Evolutionary conservation across 306 rosid genomes (phyloP).

Genomic region (Pyrus bretschneideri): DNA sequence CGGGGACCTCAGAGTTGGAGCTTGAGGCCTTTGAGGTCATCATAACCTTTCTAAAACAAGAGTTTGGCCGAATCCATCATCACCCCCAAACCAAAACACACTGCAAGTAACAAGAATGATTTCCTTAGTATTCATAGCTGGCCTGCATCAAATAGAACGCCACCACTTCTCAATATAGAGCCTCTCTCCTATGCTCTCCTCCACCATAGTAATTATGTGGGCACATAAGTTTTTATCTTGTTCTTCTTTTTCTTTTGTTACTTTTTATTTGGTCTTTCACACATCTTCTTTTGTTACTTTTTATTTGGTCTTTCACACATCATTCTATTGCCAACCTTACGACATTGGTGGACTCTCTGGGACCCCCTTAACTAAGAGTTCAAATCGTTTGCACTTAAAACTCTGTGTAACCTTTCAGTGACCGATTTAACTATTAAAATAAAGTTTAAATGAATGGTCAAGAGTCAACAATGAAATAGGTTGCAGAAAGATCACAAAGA

Average conservation of each 20-base stretch:
- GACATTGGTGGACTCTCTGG: conserved; percentile 12
- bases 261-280: neutral
- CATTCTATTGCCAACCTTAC: conserved; percentile 49
- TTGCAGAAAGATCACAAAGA: too few relatives aligned
- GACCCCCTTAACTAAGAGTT: neutral
- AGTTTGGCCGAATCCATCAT: conserved; percentile 29
- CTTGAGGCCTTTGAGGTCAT: conserved; percentile 17
- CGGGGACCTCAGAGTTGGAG: conserved; percentile 9
- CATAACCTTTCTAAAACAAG: conserved; percentile 27
- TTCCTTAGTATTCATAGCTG: conserved; percentile 25
- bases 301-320: conserved; percentile 7
- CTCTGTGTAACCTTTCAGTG: too few relatives aligned
- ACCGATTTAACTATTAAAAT: too few relatives aligned
- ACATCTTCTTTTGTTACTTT: conserved; percentile 13
- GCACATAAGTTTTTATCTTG: neutral
- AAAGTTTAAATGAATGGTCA: too few relatives aligned
- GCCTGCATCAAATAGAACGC: conserved; percentile 33
- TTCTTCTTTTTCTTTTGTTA: neutral
- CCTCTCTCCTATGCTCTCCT: neutral
- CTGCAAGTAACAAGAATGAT: conserved; percentile 40
- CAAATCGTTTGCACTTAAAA: too few relatives aligned
- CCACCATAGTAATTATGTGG: neutral
- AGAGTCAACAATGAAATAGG: too few relatives aligned
- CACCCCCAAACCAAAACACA: conserved; percentile 38
- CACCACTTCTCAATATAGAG: neutral